phyloP scores from a whole-genome alignment of 1,284 basidiomycete genomes.

The Cutaneotrichosporon cyanovorans region DNA sequence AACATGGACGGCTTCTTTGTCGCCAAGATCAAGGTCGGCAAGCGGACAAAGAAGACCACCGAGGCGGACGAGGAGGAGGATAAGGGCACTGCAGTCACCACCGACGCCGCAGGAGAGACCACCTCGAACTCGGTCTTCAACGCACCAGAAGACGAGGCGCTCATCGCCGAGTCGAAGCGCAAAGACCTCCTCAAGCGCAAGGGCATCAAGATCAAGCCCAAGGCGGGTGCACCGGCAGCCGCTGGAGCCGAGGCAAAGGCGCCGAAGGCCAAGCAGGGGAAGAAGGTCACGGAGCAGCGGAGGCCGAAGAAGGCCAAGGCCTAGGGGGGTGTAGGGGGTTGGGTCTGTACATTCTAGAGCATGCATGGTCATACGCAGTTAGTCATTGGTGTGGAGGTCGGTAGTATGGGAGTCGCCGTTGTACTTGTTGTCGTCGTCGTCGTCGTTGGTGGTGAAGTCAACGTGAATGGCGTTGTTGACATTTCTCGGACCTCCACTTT shows the following conservation, averaged over 20 bases:
- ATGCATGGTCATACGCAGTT: no score
- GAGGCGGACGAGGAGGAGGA: constrained; percentile 43
- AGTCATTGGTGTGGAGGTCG: no score
- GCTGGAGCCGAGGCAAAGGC: constrained; percentile 2
- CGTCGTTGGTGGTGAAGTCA: no score
- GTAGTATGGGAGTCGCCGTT: no score
- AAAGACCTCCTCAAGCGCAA: constrained; percentile 47
- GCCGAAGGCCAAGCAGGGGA: constrained; percentile 30
- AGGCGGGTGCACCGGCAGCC: constrained; percentile 1
- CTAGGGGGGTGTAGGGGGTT: background rate
- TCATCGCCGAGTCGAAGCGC: constrained; percentile 46
- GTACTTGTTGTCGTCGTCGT: no score
- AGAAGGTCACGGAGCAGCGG: constrained; percentile 33
- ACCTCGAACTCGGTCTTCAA: constrained; percentile 33
- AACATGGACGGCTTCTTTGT: constrained; percentile 96
- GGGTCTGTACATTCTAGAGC: no score
- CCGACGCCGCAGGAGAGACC: constrained; percentile 7
- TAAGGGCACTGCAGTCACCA: constrained; percentile 28
- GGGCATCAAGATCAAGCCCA: constrained; percentile 45
- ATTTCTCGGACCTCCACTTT: no score
- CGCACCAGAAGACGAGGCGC: constrained; percentile 41
- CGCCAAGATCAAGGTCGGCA: constrained; percentile 92
- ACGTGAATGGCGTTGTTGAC: no score
- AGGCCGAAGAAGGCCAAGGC: constrained; percentile 15
- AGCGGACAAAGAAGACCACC: constrained; percentile 55